phyloP scores from a whole-genome alignment of 2,329 filamentous ascomycete genomes.

The Talaromyces amestolkiae region DNA sequence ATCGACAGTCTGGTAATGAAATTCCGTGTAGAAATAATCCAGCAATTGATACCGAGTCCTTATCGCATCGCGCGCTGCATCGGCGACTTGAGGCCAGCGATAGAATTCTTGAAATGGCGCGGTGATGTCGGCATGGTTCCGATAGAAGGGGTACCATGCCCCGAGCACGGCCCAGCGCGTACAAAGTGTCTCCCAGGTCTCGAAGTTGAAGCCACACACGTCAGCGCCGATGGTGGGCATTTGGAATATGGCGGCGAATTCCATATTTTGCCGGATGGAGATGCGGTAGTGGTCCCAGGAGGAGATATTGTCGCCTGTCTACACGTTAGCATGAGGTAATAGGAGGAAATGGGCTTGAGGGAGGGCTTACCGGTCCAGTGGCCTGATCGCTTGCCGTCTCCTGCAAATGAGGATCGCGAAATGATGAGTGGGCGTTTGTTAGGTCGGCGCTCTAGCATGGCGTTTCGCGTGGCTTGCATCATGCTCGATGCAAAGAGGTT shows the following conservation, averaged over 20 bases:
- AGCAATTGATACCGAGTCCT: constrained; percentile 68
- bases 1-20: constrained; percentile 58
- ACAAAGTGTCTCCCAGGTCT: constrained; percentile 68
- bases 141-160: constrained; percentile 72
- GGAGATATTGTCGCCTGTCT: constrained; percentile 56
- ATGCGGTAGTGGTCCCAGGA: constrained; percentile 59
- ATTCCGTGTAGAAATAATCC: constrained; percentile 75
- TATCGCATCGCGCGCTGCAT: constrained; percentile 66
- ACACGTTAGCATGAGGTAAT: background rate
- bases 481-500: constrained; percentile 67
- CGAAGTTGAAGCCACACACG: constrained; percentile 71
- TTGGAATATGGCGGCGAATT: constrained; percentile 65
- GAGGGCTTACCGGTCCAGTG: constrained; percentile 45
- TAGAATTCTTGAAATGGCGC: constrained; percentile 68
- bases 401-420: constrained; percentile 72
- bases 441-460: constrained; percentile 67
- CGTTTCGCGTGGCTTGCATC: constrained; percentile 59
- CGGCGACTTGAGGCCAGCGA: constrained; percentile 61
- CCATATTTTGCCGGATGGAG: constrained; percentile 59
- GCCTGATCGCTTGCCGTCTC: constrained; percentile 60
- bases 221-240: constrained; percentile 68
- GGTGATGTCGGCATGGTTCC: constrained; percentile 64
- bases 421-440: constrained; percentile 66
- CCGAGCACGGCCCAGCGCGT: constrained; percentile 71
- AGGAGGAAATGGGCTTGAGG: background rate